phyloP scores from a whole-genome alignment of 495 filamentous ascomycete species.

The Schizothecium vesticola region DNA sequence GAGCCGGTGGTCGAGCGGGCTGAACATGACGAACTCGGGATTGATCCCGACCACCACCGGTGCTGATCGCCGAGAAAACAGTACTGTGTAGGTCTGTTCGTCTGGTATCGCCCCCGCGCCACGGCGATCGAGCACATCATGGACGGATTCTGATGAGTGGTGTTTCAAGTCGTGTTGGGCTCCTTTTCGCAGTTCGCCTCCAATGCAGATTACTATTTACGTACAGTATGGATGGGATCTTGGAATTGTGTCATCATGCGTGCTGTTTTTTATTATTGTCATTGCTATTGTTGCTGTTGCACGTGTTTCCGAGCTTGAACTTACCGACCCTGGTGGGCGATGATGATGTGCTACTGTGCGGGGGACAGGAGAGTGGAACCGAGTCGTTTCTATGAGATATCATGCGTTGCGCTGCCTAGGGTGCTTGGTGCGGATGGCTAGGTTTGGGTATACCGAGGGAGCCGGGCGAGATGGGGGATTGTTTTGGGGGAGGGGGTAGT shows the following conservation, averaged over 20 bases:
- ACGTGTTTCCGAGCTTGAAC: neutral
- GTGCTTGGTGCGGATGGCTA: neutral
- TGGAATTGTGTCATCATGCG: no score
- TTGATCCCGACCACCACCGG: no score
- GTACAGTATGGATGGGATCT: no score
- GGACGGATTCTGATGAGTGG: neutral
- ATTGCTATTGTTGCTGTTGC: no score
- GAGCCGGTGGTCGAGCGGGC: no score
- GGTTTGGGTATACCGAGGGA: neutral
- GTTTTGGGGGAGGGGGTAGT: no score
- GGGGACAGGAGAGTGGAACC: neutral
- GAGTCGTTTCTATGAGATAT: neutral
- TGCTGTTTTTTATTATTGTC: no score
- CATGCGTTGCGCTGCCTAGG: neutral
- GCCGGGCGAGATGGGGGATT: neutral
- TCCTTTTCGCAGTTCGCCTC: no score
- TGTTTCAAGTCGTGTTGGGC: neutral
- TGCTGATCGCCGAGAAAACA: neutral
- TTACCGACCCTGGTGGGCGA: no score
- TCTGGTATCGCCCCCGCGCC: no score
- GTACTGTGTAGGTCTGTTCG: neutral
- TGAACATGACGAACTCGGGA: no score
- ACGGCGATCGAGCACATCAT: neutral
- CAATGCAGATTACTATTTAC: no score
- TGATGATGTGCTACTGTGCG: neutral